Percentiles rank a stretch among this genome's conserved stretches.
Conservation (phyloP, 2,329 filamentous ascomycete genomes). For the Ilyonectria sp. region DNA sequence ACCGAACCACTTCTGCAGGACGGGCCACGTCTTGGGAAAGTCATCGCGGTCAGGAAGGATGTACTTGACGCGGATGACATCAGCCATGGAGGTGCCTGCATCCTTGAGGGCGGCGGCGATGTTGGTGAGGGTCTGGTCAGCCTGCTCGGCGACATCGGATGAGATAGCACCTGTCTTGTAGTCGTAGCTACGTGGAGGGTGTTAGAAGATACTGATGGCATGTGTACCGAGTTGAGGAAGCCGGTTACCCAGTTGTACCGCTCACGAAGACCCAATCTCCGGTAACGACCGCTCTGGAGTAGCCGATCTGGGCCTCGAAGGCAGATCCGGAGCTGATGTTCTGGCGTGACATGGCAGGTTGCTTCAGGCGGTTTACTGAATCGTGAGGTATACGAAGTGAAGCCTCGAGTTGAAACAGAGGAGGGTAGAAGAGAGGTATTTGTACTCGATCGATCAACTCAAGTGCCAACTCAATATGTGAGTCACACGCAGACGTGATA, state of each 20-base stretch:
- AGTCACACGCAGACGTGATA: slow-evolving; percentile 9
- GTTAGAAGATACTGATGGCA: slow-evolving; percentile 3
- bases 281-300: slow-evolving; percentile 67
- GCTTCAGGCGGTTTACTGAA: background rate
- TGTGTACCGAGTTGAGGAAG: background rate
- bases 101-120: slow-evolving; percentile 61
- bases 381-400: background rate
- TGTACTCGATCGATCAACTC: background rate
- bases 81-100: slow-evolving; percentile 59
- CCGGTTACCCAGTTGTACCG: slow-evolving; percentile 66
- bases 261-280: slow-evolving; percentile 69
- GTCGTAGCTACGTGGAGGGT: slow-evolving; percentile 60
- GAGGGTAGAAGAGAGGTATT: background rate
- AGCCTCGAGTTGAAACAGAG: background rate
- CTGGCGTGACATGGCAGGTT: slow-evolving; percentile 47
- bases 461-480: background rate
- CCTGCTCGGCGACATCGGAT: slow-evolving; percentile 61
- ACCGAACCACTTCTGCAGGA: slow-evolving; percentile 65
- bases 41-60: slow-evolving; percentile 64
- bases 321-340: slow-evolving; percentile 65
- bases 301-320: slow-evolving; percentile 68
- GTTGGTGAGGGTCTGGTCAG: slow-evolving; percentile 65
- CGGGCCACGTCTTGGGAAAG: slow-evolving; percentile 65
- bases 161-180: slow-evolving; percentile 64
- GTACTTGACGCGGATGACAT: slow-evolving; percentile 68